These are phyloP conservation scores for Bathelium albidoporum DNA, from an alignment of 495 filamentous ascomycete species.

Conservation along the genomic window DNA sequence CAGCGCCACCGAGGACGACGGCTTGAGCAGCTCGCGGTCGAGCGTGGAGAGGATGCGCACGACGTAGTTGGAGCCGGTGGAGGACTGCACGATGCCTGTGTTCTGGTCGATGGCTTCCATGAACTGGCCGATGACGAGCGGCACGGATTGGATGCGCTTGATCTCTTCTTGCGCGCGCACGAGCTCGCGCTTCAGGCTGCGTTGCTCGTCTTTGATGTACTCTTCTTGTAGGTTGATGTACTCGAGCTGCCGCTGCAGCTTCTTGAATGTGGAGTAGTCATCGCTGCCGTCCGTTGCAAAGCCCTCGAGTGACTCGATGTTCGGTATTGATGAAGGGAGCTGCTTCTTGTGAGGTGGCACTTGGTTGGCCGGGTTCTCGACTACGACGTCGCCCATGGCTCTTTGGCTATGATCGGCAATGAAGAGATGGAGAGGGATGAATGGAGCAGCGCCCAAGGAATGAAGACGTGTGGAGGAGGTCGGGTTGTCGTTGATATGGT, in stretches of 20 bases:
- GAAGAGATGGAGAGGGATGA: neutral
- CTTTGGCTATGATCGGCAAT: neutral
- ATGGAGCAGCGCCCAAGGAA: neutral
- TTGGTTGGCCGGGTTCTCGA: conserved; percentile 67
- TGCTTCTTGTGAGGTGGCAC: conserved; percentile 67
- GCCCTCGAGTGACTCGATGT: conserved; percentile 80
- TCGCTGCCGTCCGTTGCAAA: conserved; percentile 71
- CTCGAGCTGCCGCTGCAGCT: conserved; percentile 91
- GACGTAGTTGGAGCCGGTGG: conserved; percentile 97
- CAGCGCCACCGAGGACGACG: conserved; percentile 91
- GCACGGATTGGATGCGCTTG: conserved; percentile 97
- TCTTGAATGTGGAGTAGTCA: conserved; percentile 91
- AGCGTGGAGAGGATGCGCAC: conserved; percentile 97
- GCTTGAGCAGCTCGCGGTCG: conserved; percentile 94
- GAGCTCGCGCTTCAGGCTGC: conserved; percentile 92
- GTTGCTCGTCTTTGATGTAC: conserved; percentile 99
- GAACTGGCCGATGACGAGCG: conserved; percentile 95
- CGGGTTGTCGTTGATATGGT: neutral
- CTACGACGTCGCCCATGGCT: conserved; percentile 69
- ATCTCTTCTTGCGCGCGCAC: conserved; percentile 98
- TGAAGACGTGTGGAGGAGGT: neutral
- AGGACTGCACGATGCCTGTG: conserved; percentile 96
- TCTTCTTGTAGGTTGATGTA: conserved; percentile 96
- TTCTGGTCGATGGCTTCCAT: conserved; percentile 99
- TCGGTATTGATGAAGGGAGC: conserved; percentile 67